Conservation (phyloP, 805 yeast genomes). For the Candida mattraensis region DNA sequence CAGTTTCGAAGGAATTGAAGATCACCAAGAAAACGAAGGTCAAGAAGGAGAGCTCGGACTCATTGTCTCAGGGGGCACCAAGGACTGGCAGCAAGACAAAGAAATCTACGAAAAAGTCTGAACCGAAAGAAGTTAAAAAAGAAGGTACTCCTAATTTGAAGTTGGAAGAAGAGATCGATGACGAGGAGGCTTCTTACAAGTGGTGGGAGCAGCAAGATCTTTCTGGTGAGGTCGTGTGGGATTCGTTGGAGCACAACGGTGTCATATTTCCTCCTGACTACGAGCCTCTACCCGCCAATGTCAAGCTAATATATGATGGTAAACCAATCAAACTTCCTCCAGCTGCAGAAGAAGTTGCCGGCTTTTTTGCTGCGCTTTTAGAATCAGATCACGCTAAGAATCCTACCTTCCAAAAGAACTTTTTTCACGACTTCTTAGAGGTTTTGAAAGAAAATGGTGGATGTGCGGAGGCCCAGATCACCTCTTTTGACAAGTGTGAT, state of each 20-base stretch:
- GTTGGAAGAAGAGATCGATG: constrained; percentile 39
- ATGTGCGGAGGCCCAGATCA: constrained; percentile 47
- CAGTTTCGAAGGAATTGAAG: constrained; percentile 2
- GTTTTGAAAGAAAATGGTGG: constrained; percentile 76
- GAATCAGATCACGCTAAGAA: constrained; percentile 88
- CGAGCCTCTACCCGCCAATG: constrained; percentile 77
- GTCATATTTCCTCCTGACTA: constrained; percentile 92
- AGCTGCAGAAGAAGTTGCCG: constrained; percentile 95
- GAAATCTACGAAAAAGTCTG: constrained; percentile 6
- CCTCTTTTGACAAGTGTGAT: constrained; percentile 68
- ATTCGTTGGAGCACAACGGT: constrained; percentile 81
- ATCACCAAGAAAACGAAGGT: constrained; percentile 16
- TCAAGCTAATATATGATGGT: constrained; percentile 75
- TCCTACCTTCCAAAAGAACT: constrained; percentile 82
- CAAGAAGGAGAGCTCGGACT: constrained; percentile 14
- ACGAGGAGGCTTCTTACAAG: constrained; percentile 62
- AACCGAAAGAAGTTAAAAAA: constrained; percentile 10
- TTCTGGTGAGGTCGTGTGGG: constrained; percentile 84
- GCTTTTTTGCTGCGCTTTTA: constrained; percentile 85
- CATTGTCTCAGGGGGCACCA: constrained; percentile 1
- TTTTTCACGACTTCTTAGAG: constrained; percentile 72
- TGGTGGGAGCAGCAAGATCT: constrained; percentile 83
- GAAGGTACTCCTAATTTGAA: constrained; percentile 20
- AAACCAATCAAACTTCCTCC: constrained; percentile 71
- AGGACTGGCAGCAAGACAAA: constrained; percentile 4